phyloP scores from a whole-genome alignment of 371 early-diverging fungal genomes.

The Massospora cicadina region DNA sequence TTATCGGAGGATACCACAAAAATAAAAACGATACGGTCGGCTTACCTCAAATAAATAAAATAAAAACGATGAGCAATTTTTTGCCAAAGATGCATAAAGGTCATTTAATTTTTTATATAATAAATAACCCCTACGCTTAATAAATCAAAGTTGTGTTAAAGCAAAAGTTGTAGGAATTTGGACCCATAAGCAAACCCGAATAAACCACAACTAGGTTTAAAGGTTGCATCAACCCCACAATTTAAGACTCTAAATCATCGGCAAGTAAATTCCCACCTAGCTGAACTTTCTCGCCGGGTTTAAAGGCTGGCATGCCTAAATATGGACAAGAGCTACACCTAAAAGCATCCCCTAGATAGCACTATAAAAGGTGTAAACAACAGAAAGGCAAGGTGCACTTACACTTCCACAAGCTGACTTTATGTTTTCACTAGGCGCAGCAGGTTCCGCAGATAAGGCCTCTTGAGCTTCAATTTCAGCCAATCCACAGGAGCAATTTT shows the following conservation, averaged over 20 bases:
- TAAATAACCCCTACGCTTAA: too few species aligned
- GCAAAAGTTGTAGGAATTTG: too few species aligned
- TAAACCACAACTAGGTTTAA: too few species aligned
- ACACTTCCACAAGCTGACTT: constrained; percentile 48
- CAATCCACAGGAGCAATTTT: constrained; percentile 90
- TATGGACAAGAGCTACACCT: constrained; percentile 97
- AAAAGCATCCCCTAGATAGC: constrained; percentile 98
- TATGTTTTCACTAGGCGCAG: constrained; percentile 8
- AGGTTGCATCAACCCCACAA: too few species aligned
- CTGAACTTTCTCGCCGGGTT: constrained; percentile 87
- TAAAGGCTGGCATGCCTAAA: constrained; percentile 96
- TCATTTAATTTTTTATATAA: too few species aligned
- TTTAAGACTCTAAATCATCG: constrained; percentile 31
- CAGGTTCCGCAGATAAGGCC: constrained; percentile 18
- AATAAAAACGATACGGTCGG: too few species aligned
- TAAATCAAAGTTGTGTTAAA: too few species aligned
- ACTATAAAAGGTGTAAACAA: constrained; percentile 39
- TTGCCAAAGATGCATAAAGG: too few species aligned
- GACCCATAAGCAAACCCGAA: too few species aligned
- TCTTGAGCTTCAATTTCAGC: constrained; percentile 49
- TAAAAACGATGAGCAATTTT: too few species aligned
- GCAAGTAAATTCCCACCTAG: constrained; percentile 40
- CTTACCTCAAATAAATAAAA: too few species aligned
- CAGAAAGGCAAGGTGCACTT: constrained; percentile 18
- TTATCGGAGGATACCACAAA: too few species aligned